Evolutionary conservation across 163 green algal genomes (phyloP).

Genomic region (Volvox carteri): DNA sequence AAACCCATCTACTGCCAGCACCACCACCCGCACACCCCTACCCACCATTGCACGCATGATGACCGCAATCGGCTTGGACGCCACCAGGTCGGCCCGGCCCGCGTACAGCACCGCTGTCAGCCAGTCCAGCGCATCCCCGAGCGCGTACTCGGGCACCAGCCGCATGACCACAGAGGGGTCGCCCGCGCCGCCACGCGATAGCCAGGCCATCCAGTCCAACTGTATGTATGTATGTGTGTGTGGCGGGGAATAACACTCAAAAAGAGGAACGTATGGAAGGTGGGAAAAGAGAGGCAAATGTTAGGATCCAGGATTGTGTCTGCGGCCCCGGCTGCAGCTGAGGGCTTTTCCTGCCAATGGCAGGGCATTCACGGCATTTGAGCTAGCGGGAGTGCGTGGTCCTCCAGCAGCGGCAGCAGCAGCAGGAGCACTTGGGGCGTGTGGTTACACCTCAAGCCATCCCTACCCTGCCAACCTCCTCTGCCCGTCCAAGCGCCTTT

Average conservation of each 20-base stretch:
- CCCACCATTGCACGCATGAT: conserved; percentile 69
- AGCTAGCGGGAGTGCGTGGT: no score
- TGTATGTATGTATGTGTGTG: background rate
- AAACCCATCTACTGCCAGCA: no score
- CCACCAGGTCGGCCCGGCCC: conserved; percentile 71
- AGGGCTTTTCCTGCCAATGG: no score
- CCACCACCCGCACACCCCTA: no score
- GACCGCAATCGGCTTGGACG: conserved; percentile 60
- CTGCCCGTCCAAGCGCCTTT: no score
- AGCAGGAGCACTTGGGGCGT: no score
- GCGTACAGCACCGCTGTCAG: conserved; percentile 40
- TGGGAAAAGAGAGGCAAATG: background rate
- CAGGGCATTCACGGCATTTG: no score
- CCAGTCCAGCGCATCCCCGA: conserved; percentile 45
- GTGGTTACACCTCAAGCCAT: no score
- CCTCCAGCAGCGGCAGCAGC: no score
- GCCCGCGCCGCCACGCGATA: conserved; percentile 43
- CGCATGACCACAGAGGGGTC: background rate
- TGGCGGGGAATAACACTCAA: background rate
- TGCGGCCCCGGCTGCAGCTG: no score
- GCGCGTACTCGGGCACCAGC: conserved; percentile 53
- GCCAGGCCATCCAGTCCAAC: conserved; percentile 53
- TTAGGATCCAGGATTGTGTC: no score
- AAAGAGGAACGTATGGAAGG: background rate
- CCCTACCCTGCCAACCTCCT: no score